Percentiles rank a stretch among this genome's conserved stretches.
Evolutionary conservation across 495 filamentous ascomycete genomes (phyloP).

Genomic region (Lophium mytilinum): DNA sequence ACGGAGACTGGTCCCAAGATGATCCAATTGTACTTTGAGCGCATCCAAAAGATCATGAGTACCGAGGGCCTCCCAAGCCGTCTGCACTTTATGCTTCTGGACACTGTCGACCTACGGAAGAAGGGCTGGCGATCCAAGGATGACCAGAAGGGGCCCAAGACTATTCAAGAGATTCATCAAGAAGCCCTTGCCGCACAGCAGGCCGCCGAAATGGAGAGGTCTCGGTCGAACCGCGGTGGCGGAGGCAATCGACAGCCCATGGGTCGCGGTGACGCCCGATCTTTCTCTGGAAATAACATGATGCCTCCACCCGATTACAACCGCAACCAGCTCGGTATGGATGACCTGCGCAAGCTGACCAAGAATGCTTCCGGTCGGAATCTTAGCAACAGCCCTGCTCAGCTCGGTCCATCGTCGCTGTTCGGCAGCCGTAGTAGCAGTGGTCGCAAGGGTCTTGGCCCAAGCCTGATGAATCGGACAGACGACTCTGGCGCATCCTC

Average conservation of each 20-base stretch:
- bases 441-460: slow-evolving; percentile 65
- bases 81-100: slow-evolving; percentile 92
- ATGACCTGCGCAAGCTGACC: slow-evolving; percentile 74
- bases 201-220: slow-evolving; percentile 53
- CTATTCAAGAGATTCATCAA: slow-evolving; percentile 79
- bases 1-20: slow-evolving; percentile 61
- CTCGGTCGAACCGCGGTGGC: slow-evolving; percentile 49
- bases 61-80: slow-evolving; percentile 74
- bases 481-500: slow-evolving; percentile 80
- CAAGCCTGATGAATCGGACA: slow-evolving; percentile 57
- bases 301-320: slow-evolving; percentile 60
- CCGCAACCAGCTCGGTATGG: slow-evolving; percentile 74
- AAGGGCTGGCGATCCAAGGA: slow-evolving; percentile 78
- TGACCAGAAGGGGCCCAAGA: slow-evolving; percentile 88
- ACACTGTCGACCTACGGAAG: slow-evolving; percentile 75
- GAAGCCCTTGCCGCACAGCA: slow-evolving; percentile 69
- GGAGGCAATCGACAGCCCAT: slow-evolving; percentile 55
- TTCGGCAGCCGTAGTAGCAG: slow-evolving; percentile 72
- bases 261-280: slow-evolving; percentile 80
- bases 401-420: slow-evolving; percentile 69
- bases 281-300: slow-evolving; percentile 58
- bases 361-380: slow-evolving; percentile 50
- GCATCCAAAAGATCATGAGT: slow-evolving; percentile 72
- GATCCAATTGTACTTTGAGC: slow-evolving; percentile 90
- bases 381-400: slow-evolving; percentile 46